These are phyloP conservation scores for Paraphoma sp. DNA, from an alignment of 2,329 filamentous ascomycete species.

Conservation along the genomic window DNA sequence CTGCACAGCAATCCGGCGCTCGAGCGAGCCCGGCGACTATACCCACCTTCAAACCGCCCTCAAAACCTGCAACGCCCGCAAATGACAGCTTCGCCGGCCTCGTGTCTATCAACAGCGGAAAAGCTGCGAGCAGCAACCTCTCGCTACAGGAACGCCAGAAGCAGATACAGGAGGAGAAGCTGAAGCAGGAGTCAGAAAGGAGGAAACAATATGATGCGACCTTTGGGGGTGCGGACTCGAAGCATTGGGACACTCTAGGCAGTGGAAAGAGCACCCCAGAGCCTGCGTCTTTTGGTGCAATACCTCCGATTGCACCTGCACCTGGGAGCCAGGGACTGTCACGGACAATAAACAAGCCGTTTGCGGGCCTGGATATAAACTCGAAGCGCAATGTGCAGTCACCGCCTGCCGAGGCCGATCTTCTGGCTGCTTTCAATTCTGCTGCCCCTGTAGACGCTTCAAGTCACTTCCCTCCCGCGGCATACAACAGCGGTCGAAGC, in stretches of 20 bases:
- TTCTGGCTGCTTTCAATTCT: constrained; percentile 67
- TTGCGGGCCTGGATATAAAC: constrained; percentile 42
- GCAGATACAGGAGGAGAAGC: constrained; percentile 78
- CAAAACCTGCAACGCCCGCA: constrained; percentile 60
- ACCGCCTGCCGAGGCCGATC: constrained; percentile 60
- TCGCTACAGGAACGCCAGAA: constrained; percentile 69
- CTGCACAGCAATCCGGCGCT: constrained; percentile 49
- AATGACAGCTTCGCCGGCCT: constrained; percentile 81
- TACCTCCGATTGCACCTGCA: constrained; percentile 28
- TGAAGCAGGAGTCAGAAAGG: constrained; percentile 76
- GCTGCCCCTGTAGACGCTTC: constrained; percentile 65
- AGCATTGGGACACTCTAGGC: constrained; percentile 78
- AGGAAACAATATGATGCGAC: constrained; percentile 75
- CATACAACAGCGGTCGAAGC: constrained; percentile 47
- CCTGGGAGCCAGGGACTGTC: constrained; percentile 38
- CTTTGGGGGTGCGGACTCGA: constrained; percentile 71
- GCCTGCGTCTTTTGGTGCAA: constrained; percentile 38
- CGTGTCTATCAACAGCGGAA: constrained; percentile 65
- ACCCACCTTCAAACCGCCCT: constrained; percentile 53
- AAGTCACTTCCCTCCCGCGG: constrained; percentile 62
- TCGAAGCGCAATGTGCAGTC: constrained; percentile 37
- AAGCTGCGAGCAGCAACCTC: constrained; percentile 71
- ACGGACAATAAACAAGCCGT: constrained; percentile 48
- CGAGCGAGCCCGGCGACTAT: constrained; percentile 39
- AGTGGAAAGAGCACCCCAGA: constrained; percentile 58